Conservation (phyloP, 345 rosid genomes). For the Ceriops tagal region DNA sequence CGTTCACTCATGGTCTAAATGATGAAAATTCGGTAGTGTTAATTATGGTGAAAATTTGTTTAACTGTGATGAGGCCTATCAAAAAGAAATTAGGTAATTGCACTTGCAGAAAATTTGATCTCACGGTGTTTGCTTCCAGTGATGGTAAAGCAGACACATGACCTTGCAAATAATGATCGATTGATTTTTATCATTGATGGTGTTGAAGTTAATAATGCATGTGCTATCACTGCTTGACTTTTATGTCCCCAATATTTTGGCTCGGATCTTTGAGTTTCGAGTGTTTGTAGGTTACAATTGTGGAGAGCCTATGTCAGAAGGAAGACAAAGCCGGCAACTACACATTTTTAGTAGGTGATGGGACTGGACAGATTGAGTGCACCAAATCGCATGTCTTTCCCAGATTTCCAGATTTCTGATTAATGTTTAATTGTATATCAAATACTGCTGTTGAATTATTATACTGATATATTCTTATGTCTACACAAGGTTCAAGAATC, state of each 20-base stretch:
- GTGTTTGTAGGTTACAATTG: constrained; percentile 23
- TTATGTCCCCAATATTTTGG: too few species aligned
- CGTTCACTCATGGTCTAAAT: too few species aligned
- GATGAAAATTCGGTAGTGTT: too few species aligned
- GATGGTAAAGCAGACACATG: constrained; percentile 31
- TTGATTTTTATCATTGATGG: constrained; percentile 25
- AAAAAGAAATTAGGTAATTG: too few species aligned
- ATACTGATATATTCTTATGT: constrained; percentile 12
- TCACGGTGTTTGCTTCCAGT: constrained; percentile 23
- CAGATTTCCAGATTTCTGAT: neutral
- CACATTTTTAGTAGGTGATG: constrained; percentile 66
- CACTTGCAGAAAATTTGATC: too few species aligned
- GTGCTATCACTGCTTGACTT: too few species aligned
- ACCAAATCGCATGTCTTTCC: constrained; percentile 48
- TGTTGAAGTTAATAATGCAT: constrained; percentile 24
- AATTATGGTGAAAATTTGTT: too few species aligned
- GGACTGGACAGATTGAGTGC: constrained; percentile 82
- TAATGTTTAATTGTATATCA: neutral
- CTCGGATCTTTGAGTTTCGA: too few species aligned
- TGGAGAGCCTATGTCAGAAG: constrained; percentile 61
- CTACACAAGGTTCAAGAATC: constrained; percentile 69
- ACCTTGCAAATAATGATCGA: constrained; percentile 25
- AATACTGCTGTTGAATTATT: neutral
- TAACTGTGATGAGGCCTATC: too few species aligned
- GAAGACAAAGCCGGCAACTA: constrained; percentile 69